These are phyloP conservation scores for Debaryomyces singareniensis DNA, from an alignment of 1,139 yeast genomes.

Conservation along the genomic window DNA sequence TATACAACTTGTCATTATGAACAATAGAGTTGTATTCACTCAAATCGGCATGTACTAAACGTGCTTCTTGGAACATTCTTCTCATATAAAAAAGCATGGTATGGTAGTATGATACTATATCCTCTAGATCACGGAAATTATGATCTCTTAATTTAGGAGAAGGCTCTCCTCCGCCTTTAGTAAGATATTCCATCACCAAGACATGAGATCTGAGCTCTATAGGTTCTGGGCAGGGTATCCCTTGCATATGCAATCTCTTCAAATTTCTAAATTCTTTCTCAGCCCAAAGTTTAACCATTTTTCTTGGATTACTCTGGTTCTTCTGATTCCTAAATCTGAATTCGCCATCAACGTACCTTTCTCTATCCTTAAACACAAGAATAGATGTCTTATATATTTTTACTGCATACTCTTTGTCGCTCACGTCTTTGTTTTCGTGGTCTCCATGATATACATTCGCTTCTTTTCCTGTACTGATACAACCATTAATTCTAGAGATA, in stretches of 20 bases:
- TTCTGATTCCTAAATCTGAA: conserved; percentile 82
- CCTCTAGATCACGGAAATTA: conserved; percentile 57
- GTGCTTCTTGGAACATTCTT: conserved; percentile 78
- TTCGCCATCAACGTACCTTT: conserved; percentile 94
- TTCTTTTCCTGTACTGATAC: conserved; percentile 95
- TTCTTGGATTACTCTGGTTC: conserved; percentile 85
- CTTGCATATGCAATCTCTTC: conserved; percentile 69
- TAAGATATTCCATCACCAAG: conserved; percentile 86
- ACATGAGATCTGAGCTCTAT: conserved; percentile 84
- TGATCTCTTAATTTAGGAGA: conserved; percentile 86
- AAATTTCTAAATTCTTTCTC: conserved; percentile 94
- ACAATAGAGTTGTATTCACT: conserved; percentile 92
- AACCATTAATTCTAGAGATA: conserved; percentile 83
- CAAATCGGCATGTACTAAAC: conserved; percentile 92
- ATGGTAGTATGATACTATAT: conserved; percentile 62
- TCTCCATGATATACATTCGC: conserved; percentile 96
- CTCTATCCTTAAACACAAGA: conserved; percentile 91
- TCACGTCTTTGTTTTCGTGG: conserved; percentile 47
- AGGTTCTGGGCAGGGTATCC: conserved; percentile 92
- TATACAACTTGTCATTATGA: conserved; percentile 72
- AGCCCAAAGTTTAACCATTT: conserved; percentile 98
- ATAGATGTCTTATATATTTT: conserved; percentile 96
- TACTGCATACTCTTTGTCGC: conserved; percentile 66
- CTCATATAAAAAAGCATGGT: conserved; percentile 83
- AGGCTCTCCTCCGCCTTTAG: conserved; percentile 74